Evolutionary conservation across 2,329 filamentous ascomycete species (phyloP).

Genomic region (Colletotrichum caudatum): DNA sequence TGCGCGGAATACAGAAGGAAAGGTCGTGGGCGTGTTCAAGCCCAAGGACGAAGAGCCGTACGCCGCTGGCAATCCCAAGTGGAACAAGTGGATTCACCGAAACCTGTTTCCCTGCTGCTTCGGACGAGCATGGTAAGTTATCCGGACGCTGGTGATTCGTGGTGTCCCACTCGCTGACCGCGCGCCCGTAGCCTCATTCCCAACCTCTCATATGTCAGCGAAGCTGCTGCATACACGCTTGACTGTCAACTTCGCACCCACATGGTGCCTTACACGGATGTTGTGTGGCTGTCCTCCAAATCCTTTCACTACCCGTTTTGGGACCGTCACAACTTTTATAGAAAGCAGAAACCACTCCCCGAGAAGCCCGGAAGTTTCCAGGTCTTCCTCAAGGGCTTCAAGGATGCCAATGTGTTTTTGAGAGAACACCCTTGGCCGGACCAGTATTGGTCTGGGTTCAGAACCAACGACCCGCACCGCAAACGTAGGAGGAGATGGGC

Average conservation of each 20-base stretch:
- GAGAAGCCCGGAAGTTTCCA: conserved; percentile 96
- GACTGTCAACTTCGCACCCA: conserved; percentile 91
- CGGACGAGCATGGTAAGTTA: conserved; percentile 81
- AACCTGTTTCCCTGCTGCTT: conserved; percentile 99
- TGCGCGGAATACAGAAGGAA: conserved; percentile 89
- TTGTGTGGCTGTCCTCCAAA: conserved; percentile 93
- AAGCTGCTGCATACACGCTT: conserved; percentile 95
- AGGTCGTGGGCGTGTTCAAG: conserved; percentile 98
- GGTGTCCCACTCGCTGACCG: conserved; percentile 12
- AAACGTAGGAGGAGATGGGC: conserved; percentile 70
- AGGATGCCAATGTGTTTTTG: conserved; percentile 95
- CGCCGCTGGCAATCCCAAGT: conserved; percentile 96
- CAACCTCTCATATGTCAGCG: conserved; percentile 96
- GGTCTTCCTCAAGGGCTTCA: conserved; percentile 95
- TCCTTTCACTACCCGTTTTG: conserved; percentile 99
- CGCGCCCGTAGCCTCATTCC: conserved; percentile 77
- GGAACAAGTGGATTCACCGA: conserved; percentile 99
- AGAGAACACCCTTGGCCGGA: conserved; percentile 98
- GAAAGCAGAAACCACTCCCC: conserved; percentile 87
- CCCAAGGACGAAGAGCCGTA: conserved; percentile 99
- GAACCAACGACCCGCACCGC: conserved; percentile 74
- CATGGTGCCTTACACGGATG: conserved; percentile 95
- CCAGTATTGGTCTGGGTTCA: conserved; percentile 79
- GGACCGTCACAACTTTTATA: conserved; percentile 89
- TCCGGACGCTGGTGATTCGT: conserved; percentile 4